Percentiles rank a stretch among this genome's conserved stretches.
phyloP scores from a whole-genome alignment of 768 basidiomycete genomes.

The Saitozyma podzolica region DNA sequence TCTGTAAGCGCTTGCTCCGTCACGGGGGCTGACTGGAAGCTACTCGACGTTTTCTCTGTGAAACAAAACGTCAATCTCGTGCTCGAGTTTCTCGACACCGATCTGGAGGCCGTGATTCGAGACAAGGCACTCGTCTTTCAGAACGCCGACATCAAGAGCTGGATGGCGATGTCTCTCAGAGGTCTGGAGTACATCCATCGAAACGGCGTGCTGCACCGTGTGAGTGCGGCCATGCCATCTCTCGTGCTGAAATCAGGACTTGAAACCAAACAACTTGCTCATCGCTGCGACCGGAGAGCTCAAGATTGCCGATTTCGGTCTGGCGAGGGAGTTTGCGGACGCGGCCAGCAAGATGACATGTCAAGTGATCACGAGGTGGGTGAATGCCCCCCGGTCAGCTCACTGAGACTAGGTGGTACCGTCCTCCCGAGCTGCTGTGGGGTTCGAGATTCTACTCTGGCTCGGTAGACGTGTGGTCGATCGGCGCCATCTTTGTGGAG shows the following conservation, averaged over 20 bases:
- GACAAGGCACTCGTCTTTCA: constrained; percentile 88
- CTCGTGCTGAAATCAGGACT: constrained; percentile 63
- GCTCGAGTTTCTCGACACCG: constrained; percentile 91
- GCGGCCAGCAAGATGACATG: constrained; percentile 96
- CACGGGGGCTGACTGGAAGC: constrained; percentile 56
- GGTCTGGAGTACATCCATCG: constrained; percentile 98
- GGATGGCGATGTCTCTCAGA: constrained; percentile 97
- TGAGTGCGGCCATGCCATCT: constrained; percentile 48
- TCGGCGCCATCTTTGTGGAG: constrained; percentile 97
- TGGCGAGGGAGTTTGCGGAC: constrained; percentile 93
- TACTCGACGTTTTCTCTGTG: constrained; percentile 93
- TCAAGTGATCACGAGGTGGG: constrained; percentile 93
- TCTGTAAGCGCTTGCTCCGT: constrained; percentile 60
- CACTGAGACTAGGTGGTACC: constrained; percentile 75
- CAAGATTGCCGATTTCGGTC: constrained; percentile 98
- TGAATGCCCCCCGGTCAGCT: constrained; percentile 1
- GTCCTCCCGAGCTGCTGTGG: constrained; percentile 91
- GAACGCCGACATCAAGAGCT: constrained; percentile 94
- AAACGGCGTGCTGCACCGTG: constrained; percentile 89
- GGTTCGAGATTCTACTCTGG: constrained; percentile 87
- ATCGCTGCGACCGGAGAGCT: constrained; percentile 85
- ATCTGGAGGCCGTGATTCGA: constrained; percentile 95
- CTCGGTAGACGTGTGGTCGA: constrained; percentile 94
- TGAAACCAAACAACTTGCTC: constrained; percentile 98
- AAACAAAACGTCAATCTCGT: constrained; percentile 97